Conservation (phyloP, 1,284 basidiomycete species). For the Melampsora larici-populina region DNA sequence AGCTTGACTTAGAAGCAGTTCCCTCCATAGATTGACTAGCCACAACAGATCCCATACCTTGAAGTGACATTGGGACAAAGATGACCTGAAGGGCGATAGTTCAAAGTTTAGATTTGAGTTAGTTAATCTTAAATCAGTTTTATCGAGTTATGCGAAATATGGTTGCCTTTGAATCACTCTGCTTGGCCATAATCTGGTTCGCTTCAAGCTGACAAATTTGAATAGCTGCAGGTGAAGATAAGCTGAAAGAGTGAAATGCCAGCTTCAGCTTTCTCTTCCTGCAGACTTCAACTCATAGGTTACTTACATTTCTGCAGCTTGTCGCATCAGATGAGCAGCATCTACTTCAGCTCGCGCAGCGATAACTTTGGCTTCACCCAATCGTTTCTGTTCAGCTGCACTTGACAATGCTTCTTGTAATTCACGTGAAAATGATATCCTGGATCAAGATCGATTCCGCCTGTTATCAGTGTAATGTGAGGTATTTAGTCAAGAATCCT, state of each 20-base stretch:
- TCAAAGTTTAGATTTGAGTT: too few relatives aligned
- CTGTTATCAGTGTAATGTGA: background rate
- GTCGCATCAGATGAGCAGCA: slow-evolving; percentile 86
- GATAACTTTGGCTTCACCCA: slow-evolving; percentile 93
- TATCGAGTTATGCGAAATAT: slow-evolving; percentile 74
- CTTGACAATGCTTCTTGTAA: slow-evolving; percentile 86
- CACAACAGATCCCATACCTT: slow-evolving; percentile 6
- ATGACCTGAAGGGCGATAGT: background rate
- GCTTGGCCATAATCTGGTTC: slow-evolving; percentile 68
- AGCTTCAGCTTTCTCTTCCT: too few relatives aligned
- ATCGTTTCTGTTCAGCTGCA: slow-evolving; percentile 86
- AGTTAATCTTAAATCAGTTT: too few relatives aligned
- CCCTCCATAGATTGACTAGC: background rate
- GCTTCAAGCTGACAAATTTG: slow-evolving; percentile 94
- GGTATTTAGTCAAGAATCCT: background rate
- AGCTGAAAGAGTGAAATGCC: background rate
- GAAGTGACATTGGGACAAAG: slow-evolving; percentile 12
- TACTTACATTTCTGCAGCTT: slow-evolving; percentile 85
- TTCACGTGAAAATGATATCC: slow-evolving; percentile 85
- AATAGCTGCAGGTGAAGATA: slow-evolving; percentile 74
- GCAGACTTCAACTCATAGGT: too few relatives aligned
- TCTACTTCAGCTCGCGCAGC: slow-evolving; percentile 94
- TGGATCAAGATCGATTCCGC: slow-evolving; percentile 6
- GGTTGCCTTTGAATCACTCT: slow-evolving; percentile 76
- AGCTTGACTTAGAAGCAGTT: too few relatives aligned